Evolutionary conservation across 1,284 basidiomycete genomes (phyloP).

Genomic region (Laetiporus sulphureus): DNA sequence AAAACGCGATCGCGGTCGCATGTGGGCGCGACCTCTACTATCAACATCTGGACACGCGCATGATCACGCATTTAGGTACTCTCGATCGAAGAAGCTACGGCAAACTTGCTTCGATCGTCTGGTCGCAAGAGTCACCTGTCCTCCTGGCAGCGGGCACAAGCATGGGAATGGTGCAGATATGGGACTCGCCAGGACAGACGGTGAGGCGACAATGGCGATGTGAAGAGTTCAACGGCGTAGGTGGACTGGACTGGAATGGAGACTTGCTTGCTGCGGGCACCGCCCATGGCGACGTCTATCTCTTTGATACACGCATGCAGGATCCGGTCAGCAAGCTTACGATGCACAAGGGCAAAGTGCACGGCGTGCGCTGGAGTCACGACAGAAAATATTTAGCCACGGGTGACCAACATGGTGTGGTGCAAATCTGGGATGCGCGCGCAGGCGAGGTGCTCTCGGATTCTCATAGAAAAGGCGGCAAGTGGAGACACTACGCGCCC

Average conservation of each 20-base stretch:
- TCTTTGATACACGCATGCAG: constrained; percentile 32
- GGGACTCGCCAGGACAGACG: constrained; percentile 30
- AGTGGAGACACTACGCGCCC: constrained; percentile 45
- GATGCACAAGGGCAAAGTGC: constrained; percentile 35
- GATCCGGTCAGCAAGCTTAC: constrained; percentile 23
- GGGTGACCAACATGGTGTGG: constrained; percentile 34
- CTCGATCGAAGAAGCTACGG: constrained; percentile 18
- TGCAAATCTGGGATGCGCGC: constrained; percentile 41
- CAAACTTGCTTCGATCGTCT: constrained; percentile 29
- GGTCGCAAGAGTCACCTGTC: constrained; percentile 28
- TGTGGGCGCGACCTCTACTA: constrained; percentile 41
- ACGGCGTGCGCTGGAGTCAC: constrained; percentile 39
- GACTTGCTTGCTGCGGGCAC: constrained; percentile 34
- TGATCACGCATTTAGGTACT: constrained; percentile 36
- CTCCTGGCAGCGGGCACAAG: constrained; percentile 34
- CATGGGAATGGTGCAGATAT: constrained; percentile 32
- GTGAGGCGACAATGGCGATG: constrained; percentile 30
- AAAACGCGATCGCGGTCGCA: constrained; percentile 41
- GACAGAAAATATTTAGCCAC: constrained; percentile 37
- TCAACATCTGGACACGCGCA: constrained; percentile 39
- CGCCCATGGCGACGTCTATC: constrained; percentile 30
- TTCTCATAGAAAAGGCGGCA: constrained; percentile 29
- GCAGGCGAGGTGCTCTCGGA: constrained; percentile 27
- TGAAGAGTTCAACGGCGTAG: constrained; percentile 27
- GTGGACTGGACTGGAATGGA: constrained; percentile 37